These are phyloP conservation scores for Sporothrix pallida DNA, from an alignment of 2,329 filamentous ascomycete species.

Conservation along the genomic window DNA sequence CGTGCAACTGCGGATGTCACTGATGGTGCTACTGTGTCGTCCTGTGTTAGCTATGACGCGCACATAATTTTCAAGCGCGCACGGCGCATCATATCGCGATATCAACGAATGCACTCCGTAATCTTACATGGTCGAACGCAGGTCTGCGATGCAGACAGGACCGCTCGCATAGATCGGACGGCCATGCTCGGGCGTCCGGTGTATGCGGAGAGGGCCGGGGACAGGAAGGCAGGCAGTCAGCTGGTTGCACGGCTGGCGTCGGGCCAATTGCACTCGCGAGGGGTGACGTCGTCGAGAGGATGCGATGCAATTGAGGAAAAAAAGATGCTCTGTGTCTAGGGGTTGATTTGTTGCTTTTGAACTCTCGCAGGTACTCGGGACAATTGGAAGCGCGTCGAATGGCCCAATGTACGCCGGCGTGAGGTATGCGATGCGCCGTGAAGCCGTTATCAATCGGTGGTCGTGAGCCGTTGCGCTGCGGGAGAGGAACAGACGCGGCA, in stretches of 20 bases:
- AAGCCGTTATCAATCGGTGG: constrained; percentile 3
- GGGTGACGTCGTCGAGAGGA: not conserved
- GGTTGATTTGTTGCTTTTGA: not conserved
- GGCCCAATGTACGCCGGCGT: not conserved
- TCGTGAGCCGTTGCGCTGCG: constrained; percentile 23
- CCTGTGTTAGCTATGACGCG: not conserved
- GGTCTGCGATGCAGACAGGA: constrained; percentile 32
- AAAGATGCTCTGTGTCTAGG: not conserved
- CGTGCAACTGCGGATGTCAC: constrained; percentile 1
- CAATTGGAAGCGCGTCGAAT: not conserved
- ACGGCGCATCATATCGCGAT: not conserved
- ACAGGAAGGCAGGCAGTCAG: not conserved
- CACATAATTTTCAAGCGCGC: not conserved
- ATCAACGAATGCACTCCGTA: not conserved
- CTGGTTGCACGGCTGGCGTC: constrained; percentile 13
- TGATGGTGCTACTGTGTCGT: constrained; percentile 17
- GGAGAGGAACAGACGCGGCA: constrained; percentile 19
- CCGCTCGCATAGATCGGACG: constrained; percentile 26
- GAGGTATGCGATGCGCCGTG: not conserved
- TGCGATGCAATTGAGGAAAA: not conserved
- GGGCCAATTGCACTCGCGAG: not conserved
- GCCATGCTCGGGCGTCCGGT: constrained; percentile 33
- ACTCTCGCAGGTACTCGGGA: no score
- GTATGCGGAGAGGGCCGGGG: not conserved
- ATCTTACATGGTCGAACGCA: constrained; percentile 32